phyloP scores from a whole-genome alignment of 2,329 filamentous ascomycete species.

The Knoxdaviesia capensis region DNA sequence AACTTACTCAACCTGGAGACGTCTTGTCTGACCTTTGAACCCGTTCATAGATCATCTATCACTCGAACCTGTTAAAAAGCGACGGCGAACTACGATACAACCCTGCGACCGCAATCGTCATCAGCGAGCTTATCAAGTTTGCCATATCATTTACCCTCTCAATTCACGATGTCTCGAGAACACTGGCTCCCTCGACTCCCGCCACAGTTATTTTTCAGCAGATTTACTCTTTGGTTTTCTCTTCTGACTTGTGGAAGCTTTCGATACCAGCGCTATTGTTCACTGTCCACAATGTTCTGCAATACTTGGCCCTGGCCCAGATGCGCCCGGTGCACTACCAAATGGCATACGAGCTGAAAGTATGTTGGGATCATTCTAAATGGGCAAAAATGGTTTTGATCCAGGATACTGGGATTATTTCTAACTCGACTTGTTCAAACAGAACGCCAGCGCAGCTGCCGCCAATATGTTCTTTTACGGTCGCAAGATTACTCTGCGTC shows the following conservation, averaged over 20 bases:
- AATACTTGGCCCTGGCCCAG: slow-evolving; percentile 83
- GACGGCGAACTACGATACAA: slow-evolving; percentile 72
- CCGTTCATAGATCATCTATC: slow-evolving; percentile 58
- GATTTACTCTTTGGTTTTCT: slow-evolving; percentile 64
- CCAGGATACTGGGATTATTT: no score
- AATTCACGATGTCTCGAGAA: slow-evolving; percentile 68
- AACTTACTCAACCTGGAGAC: slow-evolving; percentile 2
- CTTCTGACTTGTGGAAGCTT: slow-evolving; percentile 84
- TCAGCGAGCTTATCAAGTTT: slow-evolving; percentile 85
- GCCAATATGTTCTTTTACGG: slow-evolving; percentile 68
- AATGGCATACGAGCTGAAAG: slow-evolving; percentile 80
- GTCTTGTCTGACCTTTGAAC: slow-evolving; percentile 5
- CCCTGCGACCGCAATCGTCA: slow-evolving; percentile 80
- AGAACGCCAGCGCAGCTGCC: slow-evolving; percentile 45
- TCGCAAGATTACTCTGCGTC: slow-evolving; percentile 46
- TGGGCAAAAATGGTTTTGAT: no score
- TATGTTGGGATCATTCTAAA: slow-evolving; percentile 10
- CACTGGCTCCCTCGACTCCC: slow-evolving; percentile 57
- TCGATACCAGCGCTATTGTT: slow-evolving; percentile 77
- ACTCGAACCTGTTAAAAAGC: slow-evolving; percentile 83
- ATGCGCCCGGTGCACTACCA: slow-evolving; percentile 86
- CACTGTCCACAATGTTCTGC: slow-evolving; percentile 80
- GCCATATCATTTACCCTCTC: slow-evolving; percentile 70
- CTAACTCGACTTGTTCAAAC: not conserved
- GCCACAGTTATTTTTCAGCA: slow-evolving; percentile 63